Evolutionary conservation across 1,139 yeast species (phyloP).

Genomic region (Candida labiduridarum): DNA sequence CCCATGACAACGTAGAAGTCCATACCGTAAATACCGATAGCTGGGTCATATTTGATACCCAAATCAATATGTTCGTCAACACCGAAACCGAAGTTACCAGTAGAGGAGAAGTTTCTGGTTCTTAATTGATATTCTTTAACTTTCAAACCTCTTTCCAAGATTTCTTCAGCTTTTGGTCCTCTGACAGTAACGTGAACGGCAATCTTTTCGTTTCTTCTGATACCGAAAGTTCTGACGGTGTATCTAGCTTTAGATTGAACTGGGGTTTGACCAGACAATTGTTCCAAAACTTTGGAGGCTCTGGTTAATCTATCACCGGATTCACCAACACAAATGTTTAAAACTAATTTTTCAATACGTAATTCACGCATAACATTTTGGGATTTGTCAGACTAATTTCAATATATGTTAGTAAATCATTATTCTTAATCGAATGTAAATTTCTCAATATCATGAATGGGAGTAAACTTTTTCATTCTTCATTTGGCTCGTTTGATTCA

Average conservation of each 20-base stretch:
- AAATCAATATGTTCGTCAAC: conserved; percentile 98
- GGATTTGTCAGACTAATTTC: conserved; percentile 32
- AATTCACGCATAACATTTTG: conserved; percentile 92
- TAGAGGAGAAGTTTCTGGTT: conserved; percentile 91
- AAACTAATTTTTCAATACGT: conserved; percentile 98
- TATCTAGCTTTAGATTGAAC: conserved; percentile 99
- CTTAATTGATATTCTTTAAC: conserved; percentile 99
- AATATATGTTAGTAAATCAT: conserved; percentile 16
- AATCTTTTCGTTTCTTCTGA: conserved; percentile 99
- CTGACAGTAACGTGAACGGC: conserved; percentile 99
- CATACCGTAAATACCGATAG: conserved; percentile 99
- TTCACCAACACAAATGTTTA: conserved; percentile 99
- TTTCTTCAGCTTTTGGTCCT: conserved; percentile 99
- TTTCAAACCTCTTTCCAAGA: conserved; percentile 99
- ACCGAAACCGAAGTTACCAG: conserved; percentile 99
- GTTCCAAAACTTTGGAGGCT: conserved; percentile 99
- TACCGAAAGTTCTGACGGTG: conserved; percentile 99
- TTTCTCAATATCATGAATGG: background rate
- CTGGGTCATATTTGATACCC: conserved; percentile 99
- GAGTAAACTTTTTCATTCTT: background rate
- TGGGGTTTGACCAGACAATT: conserved; percentile 99
- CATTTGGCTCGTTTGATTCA: background rate
- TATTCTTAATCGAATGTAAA: background rate
- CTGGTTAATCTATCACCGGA: conserved; percentile 99
- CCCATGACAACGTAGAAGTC: conserved; percentile 99